A percentile compares a stretch with the other conserved stretches of the same genome.
Conservation (phyloP, 2,329 filamentous ascomycete genomes). For the Paraconiothyrium sp. region DNA sequence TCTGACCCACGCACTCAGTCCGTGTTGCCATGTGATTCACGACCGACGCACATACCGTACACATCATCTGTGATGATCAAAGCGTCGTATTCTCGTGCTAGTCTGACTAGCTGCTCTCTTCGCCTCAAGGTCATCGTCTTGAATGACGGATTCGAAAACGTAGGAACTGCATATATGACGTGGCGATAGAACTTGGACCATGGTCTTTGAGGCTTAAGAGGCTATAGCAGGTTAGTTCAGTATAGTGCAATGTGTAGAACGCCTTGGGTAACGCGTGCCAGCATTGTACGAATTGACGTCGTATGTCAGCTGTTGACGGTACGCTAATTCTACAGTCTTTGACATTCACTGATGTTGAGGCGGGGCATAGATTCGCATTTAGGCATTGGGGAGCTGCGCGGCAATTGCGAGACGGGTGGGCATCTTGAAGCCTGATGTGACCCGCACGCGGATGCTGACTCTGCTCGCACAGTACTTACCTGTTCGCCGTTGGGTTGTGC, state of each 20-base stretch:
- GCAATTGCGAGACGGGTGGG: not conserved
- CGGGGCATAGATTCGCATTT: not conserved
- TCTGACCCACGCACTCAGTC: constrained; percentile 58
- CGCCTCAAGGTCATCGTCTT: constrained; percentile 78
- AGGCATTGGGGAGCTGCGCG: not conserved
- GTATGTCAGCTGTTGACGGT: not conserved
- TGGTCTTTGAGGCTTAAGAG: constrained; percentile 66
- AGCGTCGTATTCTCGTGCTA: constrained; percentile 82
- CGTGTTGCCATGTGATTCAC: not conserved
- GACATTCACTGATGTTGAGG: not conserved
- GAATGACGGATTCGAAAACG: constrained; percentile 87
- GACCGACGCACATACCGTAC: constrained; percentile 59
- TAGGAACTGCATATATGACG: constrained; percentile 87
- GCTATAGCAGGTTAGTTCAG: constrained; percentile 46
- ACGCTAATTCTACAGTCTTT: not conserved
- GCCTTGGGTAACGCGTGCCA: not conserved
- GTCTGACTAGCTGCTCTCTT: constrained; percentile 73
- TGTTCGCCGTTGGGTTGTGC: constrained; percentile 52
- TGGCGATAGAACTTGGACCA: constrained; percentile 84
- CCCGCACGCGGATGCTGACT: not conserved
- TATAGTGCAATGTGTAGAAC: not conserved
- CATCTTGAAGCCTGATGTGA: not conserved
- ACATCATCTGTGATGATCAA: constrained; percentile 91
- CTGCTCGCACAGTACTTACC: constrained; percentile 45
- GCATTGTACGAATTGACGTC: not conserved